Base-by-base conservation (phyloP, 108 stramenopile genomes). In the Cyclostephanos tholiformis region DNA sequence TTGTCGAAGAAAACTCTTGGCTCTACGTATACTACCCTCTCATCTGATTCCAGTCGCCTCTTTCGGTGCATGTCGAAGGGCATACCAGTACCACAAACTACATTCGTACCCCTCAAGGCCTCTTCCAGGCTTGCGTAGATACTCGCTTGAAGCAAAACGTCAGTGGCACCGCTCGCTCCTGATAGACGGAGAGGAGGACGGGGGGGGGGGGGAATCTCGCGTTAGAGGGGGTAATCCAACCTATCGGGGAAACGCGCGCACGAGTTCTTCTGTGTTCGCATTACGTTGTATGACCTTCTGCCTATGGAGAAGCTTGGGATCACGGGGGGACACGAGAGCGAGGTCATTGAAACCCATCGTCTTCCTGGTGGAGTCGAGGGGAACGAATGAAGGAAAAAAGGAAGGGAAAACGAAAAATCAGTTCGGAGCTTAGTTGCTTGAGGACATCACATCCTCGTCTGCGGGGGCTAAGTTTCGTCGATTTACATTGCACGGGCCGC, bases 61-160 rank as follows among this genome's bases (percentile, higher is more conserved):
- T 69, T 58, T 41, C 56, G 70, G 23, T 64, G 48, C 89, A 89
- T 87, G 53, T 89, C 89, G 39, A 77, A 39, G 2, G 89, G 89
- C 89, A 89, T 89, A 0, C 87, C 87, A 4, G 87, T 89, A 0
- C 83, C 89, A 82, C 89, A 89, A 11, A 71, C 43, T 26, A 87
- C 55, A 58, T 49, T 59, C 30, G 29, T 68, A 22, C 72, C 84
- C 20, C 75, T 62, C 20, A 83, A 41, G 6, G 84, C 86, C n/a
- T 87, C 86, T 4, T 71, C 69, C 36, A 87, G 44, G 9, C 70
- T 75, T 6, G 65, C 10, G 44, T 59, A 80, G 1, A 82, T 41
- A 32, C 68, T 63, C 25, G 88, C 80, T 50, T 71, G 63, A 14
- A 76, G 51, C 49, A 89, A 63, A 36, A 89, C 69, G 53, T 89